Evolutionary conservation across 2,329 filamentous ascomycete genomes (phyloP).

Genomic region (Curvularia verruculosa): DNA sequence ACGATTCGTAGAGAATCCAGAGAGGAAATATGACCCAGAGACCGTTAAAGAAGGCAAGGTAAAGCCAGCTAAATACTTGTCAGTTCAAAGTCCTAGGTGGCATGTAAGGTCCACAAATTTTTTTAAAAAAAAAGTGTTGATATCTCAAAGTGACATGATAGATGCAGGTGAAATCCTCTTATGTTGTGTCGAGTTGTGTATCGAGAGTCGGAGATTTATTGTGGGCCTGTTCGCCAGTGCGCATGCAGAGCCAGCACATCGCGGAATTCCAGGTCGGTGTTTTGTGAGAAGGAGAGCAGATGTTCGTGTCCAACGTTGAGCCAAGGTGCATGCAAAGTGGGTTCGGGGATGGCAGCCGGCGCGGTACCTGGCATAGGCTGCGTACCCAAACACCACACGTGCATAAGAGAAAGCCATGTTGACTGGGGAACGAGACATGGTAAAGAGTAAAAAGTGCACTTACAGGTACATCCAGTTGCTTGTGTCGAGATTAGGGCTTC

Average conservation of each 20-base stretch:
- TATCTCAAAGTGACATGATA: neutral
- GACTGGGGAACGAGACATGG: neutral
- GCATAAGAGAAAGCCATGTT: neutral
- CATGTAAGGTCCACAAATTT: neutral
- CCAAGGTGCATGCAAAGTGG: neutral
- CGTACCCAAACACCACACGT: neutral
- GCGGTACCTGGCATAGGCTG: neutral
- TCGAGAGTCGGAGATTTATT: constrained; percentile 13
- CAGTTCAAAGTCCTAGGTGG: constrained; percentile 2
- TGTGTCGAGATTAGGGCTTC: constrained; percentile 62
- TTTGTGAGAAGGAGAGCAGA: neutral
- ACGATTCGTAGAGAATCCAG: constrained; percentile 63
- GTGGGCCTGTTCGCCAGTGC: constrained; percentile 23
- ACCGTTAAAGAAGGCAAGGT: constrained; percentile 68
- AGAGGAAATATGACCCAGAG: constrained; percentile 66
- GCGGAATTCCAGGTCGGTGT: constrained; percentile 4
- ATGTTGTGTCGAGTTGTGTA: constrained; percentile 2
- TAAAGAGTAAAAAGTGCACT: constrained; percentile 29
- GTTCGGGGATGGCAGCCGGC: neutral
- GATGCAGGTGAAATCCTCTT: neutral
- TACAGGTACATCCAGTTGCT: constrained; percentile 65
- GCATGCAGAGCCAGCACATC: constrained; percentile 28
- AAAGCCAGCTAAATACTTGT: constrained; percentile 57
- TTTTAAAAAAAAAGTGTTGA: neutral
- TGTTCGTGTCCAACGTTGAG: neutral